These are phyloP conservation scores for Nitzschia palea DNA, from an alignment of 108 stramenopile species.

Conservation along the genomic window DNA sequence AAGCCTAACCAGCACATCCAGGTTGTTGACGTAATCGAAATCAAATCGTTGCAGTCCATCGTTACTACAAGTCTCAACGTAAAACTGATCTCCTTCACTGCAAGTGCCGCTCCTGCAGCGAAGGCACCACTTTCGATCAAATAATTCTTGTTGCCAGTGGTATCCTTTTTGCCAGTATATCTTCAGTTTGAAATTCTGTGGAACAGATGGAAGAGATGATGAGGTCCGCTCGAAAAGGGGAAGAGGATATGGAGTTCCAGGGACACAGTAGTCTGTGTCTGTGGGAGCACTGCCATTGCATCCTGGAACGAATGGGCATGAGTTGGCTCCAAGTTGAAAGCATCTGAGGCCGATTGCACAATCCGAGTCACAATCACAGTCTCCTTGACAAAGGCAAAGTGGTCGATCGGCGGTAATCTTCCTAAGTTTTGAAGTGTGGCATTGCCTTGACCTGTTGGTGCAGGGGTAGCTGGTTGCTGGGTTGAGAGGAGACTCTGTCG, in stretches of 20 bases:
- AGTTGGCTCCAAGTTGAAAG: conserved; percentile 26
- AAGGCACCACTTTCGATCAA: conserved; percentile 59
- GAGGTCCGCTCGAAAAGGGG: neutral
- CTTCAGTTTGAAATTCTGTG: conserved; percentile 35
- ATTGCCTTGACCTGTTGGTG: neutral
- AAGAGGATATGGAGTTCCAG: neutral
- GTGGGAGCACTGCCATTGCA: conserved; percentile 24
- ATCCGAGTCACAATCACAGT: conserved; percentile 42
- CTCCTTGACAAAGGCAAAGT: conserved; percentile 46
- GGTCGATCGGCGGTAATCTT: conserved; percentile 1
- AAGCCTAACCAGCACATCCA: conserved; percentile 4
- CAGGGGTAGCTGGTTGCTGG: too few relatives aligned
- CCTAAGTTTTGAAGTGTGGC: neutral
- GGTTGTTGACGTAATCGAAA: conserved; percentile 5
- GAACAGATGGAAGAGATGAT: neutral
- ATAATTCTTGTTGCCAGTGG: conserved; percentile 59
- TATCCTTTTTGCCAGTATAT: conserved; percentile 58
- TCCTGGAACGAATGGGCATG: conserved; percentile 41
- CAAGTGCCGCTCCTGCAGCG: conserved; percentile 22
- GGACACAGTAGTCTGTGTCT: conserved; percentile 27
- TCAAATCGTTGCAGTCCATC: conserved; percentile 4
- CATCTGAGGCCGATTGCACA: conserved; percentile 39
- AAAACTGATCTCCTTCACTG: neutral
- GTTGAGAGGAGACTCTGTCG: too few relatives aligned
- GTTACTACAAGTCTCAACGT: conserved; percentile 5